phyloP scores from a whole-genome alignment of 1,284 basidiomycete genomes.

The Coriolopsis trogii region DNA sequence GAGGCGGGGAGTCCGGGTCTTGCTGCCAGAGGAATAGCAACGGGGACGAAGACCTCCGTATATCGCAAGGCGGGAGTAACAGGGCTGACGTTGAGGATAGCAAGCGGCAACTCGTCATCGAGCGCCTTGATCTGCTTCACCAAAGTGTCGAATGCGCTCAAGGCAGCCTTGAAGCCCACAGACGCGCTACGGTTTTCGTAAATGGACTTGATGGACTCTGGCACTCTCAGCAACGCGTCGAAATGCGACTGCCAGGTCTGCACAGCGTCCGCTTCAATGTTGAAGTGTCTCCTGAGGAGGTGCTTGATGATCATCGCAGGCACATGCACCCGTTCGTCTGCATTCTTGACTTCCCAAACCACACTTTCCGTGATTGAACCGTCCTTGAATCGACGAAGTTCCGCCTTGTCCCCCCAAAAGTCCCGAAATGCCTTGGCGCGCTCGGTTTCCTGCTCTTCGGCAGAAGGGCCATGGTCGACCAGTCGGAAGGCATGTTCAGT shows the following conservation, averaged over 20 bases:
- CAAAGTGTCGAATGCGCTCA: constrained; percentile 82
- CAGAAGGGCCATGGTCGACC: constrained; percentile 88
- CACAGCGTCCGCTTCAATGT: constrained; percentile 54
- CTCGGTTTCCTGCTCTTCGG: constrained; percentile 58
- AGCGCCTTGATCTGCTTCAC: constrained; percentile 79
- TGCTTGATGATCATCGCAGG: constrained; percentile 78
- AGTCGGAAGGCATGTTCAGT: constrained; percentile 75
- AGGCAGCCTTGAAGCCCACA: constrained; percentile 77
- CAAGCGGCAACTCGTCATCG: constrained; percentile 81
- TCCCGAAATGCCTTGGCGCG: constrained; percentile 71
- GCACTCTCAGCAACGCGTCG: constrained; percentile 70
- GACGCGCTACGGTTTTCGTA: constrained; percentile 50
- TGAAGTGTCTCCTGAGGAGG: constrained; percentile 79
- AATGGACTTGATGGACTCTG: constrained; percentile 54
- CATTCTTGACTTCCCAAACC: constrained; percentile 83
- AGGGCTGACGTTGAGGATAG: constrained; percentile 79
- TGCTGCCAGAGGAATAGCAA: constrained; percentile 53
- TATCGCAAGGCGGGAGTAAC: constrained; percentile 80
- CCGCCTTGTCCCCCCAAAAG: constrained; percentile 93
- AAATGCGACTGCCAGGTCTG: constrained; percentile 64
- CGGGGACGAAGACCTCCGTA: constrained; percentile 80
- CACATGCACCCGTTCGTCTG: constrained; percentile 80
- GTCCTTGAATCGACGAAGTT: constrained; percentile 97
- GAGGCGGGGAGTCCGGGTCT: constrained; percentile 50
- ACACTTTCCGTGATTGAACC: constrained; percentile 93